These are phyloP conservation scores for Metschnikowia bowlesiae DNA, from an alignment of 805 yeast species.

Conservation along the genomic window DNA sequence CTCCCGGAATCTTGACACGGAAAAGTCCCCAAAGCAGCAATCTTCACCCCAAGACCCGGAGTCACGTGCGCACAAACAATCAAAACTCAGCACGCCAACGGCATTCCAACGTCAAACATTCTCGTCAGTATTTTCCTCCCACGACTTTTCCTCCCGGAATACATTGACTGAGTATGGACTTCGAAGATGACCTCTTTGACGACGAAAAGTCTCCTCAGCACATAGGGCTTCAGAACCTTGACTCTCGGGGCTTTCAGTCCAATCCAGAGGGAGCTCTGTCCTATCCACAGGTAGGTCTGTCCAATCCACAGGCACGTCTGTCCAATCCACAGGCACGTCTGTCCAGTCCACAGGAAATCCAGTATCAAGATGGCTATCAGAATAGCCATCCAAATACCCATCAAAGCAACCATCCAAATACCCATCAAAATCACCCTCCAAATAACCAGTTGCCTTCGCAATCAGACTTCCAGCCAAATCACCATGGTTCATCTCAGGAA, in stretches of 20 bases:
- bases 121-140: too few species aligned
- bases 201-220: conserved; percentile 10
- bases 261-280: not conserved
- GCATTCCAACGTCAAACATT: too few species aligned
- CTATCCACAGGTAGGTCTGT: not conserved
- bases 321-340: not conserved
- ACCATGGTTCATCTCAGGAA: not conserved
- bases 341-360: too few species aligned
- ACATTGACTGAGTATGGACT: not conserved
- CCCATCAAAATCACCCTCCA: too few species aligned
- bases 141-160: too few species aligned
- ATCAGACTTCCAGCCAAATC: not conserved
- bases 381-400: too few species aligned
- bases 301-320: not conserved
- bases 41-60: too few species aligned
- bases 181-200: conserved; percentile 18
- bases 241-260: not conserved
- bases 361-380: too few species aligned
- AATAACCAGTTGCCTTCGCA: not conserved
- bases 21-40: too few species aligned
- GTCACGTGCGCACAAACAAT: not conserved
- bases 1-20: too few species aligned
- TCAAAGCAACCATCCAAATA: too few species aligned
- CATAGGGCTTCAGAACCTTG: not conserved
- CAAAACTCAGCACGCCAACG: not conserved